Evolutionary conservation across 1,284 basidiomycete genomes (phyloP).

Genomic region (Marasmius tenuissimus): DNA sequence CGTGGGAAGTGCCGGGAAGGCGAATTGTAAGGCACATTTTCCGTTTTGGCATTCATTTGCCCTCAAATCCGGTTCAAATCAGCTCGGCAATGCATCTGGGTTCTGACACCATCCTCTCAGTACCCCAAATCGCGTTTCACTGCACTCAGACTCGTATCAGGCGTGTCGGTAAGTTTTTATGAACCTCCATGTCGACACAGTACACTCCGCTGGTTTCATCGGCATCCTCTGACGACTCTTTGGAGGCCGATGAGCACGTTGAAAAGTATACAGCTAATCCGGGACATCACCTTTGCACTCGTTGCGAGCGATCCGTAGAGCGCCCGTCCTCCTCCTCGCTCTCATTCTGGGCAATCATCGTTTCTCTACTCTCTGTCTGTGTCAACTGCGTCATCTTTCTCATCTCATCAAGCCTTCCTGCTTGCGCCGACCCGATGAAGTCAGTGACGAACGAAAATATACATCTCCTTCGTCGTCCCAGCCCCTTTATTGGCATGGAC

Average conservation of each 20-base stretch:
- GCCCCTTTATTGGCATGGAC: conserved; percentile 7
- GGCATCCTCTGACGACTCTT: not conserved
- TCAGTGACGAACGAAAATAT: not conserved
- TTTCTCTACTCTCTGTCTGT: not conserved
- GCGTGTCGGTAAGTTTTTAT: no score
- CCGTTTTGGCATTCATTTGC: no score
- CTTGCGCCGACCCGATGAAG: not conserved
- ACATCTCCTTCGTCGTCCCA: conserved; percentile 5
- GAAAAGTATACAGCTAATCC: not conserved
- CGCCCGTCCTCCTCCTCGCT: not conserved
- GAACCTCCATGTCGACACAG: no score
- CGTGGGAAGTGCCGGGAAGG: no score
- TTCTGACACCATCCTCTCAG: no score
- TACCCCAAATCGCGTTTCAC: no score
- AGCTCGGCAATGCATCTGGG: no score
- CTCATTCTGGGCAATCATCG: not conserved
- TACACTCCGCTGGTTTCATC: not conserved
- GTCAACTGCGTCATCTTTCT: conserved; percentile 1
- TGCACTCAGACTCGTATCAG: no score
- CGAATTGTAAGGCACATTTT: no score
- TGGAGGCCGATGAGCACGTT: not conserved
- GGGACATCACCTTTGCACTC: not conserved
- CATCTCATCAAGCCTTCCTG: not conserved
- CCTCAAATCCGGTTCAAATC: no score
- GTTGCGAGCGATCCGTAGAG: not conserved